Evolutionary conservation across 2,329 filamentous ascomycete genomes (phyloP).

Genomic region (Venturia aucupariae): DNA sequence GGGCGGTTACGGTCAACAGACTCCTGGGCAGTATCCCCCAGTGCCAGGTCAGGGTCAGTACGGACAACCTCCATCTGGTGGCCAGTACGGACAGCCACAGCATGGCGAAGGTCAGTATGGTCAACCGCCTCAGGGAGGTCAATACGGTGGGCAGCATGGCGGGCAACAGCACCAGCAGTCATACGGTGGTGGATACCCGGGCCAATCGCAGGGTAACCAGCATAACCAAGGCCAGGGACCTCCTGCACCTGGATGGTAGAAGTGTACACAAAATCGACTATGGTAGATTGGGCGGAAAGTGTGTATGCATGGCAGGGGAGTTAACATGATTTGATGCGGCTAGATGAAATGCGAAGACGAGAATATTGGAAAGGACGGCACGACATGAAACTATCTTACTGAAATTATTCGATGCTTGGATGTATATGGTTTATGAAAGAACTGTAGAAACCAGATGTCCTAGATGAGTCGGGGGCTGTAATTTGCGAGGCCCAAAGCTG

Average conservation of each 20-base stretch:
- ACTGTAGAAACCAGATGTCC: not conserved
- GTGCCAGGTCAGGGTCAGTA: conserved; percentile 7
- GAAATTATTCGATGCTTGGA: not conserved
- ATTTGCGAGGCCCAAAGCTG: not conserved
- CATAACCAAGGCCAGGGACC: conserved; percentile 8
- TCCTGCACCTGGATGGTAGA: not conserved
- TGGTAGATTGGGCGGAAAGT: not conserved
- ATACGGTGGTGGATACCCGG: conserved; percentile 2
- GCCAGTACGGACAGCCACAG: conserved; percentile 2
- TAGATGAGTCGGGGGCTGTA: too few species aligned
- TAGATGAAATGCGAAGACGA: not conserved
- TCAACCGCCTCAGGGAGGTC: not conserved
- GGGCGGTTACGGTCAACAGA: conserved; percentile 11
- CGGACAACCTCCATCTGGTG: not conserved
- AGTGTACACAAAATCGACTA: not conserved
- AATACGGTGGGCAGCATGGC: conserved; percentile 4
- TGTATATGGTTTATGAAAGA: not conserved
- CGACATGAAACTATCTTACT: not conserved
- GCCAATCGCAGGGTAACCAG: conserved; percentile 1
- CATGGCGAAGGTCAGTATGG: conserved; percentile 7
- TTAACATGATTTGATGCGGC: not conserved
- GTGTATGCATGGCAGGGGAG: conserved; percentile 1
- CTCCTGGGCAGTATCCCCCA: not conserved
- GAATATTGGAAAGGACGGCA: not conserved
- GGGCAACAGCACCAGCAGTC: conserved; percentile 4